phyloP scores from a whole-genome alignment of 2,329 filamentous ascomycete genomes.

The Daldinia eschscholtzii region DNA sequence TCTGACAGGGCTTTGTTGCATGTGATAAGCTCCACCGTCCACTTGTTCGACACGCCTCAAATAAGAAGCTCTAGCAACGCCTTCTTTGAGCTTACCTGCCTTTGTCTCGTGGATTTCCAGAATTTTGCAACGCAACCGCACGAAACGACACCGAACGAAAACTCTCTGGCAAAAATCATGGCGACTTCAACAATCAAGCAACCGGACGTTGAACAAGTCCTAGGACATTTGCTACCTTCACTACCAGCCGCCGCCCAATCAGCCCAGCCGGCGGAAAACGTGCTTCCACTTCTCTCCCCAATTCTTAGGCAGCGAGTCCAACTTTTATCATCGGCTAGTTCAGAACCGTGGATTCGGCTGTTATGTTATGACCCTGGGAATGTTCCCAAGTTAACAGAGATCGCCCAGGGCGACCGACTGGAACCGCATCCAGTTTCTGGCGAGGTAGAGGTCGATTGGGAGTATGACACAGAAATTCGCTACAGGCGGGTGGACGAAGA shows the following conservation, averaged over 20 bases:
- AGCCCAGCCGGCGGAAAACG: slow-evolving; percentile 66
- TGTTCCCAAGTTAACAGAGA: slow-evolving; percentile 68
- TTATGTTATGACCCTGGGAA: slow-evolving; percentile 75
- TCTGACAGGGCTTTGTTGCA: slow-evolving; percentile 30
- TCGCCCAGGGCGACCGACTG: slow-evolving; percentile 72
- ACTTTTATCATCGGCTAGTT: slow-evolving; percentile 69
- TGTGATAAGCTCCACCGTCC: slow-evolving; percentile 37
- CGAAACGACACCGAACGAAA: slow-evolving; percentile 29
- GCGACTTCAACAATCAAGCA: slow-evolving; percentile 53
- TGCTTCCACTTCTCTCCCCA: slow-evolving; percentile 72
- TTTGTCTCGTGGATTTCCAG: slow-evolving; percentile 21
- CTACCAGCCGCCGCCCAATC: slow-evolving; percentile 71
- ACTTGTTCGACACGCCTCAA: slow-evolving; percentile 28
- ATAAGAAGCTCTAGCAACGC: slow-evolving; percentile 28
- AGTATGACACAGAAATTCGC: slow-evolving; percentile 70
- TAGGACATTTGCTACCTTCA: slow-evolving; percentile 70
- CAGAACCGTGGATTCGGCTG: slow-evolving; percentile 79
- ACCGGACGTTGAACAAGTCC: slow-evolving; percentile 62
- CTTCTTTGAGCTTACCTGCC: neutral
- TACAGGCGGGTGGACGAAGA: slow-evolving; percentile 80
- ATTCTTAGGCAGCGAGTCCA: slow-evolving; percentile 76
- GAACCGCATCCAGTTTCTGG: slow-evolving; percentile 86
- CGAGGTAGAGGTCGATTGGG: slow-evolving; percentile 80
- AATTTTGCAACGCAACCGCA: slow-evolving; percentile 36
- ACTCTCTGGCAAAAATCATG: slow-evolving; percentile 44